These are phyloP conservation scores for Cornus florida DNA, from an alignment of 148 eudicot species.

Conservation along the genomic window DNA sequence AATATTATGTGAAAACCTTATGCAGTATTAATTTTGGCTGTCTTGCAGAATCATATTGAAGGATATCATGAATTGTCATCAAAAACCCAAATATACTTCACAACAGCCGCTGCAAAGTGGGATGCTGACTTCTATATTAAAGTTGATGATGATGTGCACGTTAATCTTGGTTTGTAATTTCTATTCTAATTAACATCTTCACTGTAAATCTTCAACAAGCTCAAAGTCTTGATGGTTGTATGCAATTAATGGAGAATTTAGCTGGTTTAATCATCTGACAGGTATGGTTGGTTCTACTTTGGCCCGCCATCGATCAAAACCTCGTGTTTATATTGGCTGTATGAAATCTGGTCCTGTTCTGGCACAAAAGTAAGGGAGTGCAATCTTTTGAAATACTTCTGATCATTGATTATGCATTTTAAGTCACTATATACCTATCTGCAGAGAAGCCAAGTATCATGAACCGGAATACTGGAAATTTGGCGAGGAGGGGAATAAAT, in stretches of 20 bases:
- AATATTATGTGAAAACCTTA: background rate
- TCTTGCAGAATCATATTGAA: constrained; percentile 72
- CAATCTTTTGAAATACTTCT: background rate
- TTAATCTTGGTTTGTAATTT: constrained; percentile 57
- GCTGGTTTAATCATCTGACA: constrained; percentile 18
- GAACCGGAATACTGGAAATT: constrained; percentile 89
- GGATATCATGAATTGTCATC: constrained; percentile 76
- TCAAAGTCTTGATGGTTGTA: background rate
- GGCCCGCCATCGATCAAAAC: constrained; percentile 67
- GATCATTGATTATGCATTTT: background rate
- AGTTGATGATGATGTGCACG: constrained; percentile 85
- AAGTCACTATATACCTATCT: constrained; percentile 6
- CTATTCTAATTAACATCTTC: background rate
- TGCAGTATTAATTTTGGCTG: background rate
- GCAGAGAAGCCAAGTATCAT: constrained; percentile 72
- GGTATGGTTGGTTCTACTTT: constrained; percentile 58
- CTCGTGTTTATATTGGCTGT: constrained; percentile 75
- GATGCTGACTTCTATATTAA: constrained; percentile 80
- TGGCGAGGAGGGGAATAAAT: constrained; percentile 77
- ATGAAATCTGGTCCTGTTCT: constrained; percentile 83
- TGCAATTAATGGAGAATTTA: constrained; percentile 6
- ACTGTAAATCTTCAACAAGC: background rate
- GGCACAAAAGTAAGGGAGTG: constrained; percentile 52
- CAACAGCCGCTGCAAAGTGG: constrained; percentile 73
- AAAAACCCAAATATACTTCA: constrained; percentile 66